Conservation (phyloP, 192 early-diverging fungal species). For the Entomortierella lignicola region DNA sequence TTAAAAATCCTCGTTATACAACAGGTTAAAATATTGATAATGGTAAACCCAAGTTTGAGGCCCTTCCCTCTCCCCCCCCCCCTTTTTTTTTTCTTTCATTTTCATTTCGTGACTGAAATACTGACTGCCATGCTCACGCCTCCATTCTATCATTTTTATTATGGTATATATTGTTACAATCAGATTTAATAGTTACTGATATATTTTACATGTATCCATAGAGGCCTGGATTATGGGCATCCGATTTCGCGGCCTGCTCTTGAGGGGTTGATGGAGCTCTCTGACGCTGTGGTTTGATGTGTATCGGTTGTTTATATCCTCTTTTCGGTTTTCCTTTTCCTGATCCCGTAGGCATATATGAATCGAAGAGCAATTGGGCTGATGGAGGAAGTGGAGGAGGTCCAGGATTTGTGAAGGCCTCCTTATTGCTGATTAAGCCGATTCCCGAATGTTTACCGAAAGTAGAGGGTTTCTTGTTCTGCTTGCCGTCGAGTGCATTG, state of each 20-base stretch:
- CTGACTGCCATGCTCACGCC: too few relatives aligned
- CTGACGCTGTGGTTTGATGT: not conserved
- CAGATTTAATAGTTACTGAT: not conserved
- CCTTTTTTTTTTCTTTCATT: too few relatives aligned
- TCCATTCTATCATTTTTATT: not conserved
- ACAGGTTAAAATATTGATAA: too few relatives aligned
- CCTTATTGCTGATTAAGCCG: not conserved
- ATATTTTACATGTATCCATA: conserved; percentile 36
- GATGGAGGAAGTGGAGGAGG: conserved; percentile 15
- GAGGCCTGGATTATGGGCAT: not conserved
- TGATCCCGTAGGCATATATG: not conserved
- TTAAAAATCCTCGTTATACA: too few relatives aligned
- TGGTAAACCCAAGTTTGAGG: too few relatives aligned
- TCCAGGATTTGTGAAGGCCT: conserved; percentile 8
- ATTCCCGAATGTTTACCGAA: not conserved
- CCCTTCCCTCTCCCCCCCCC: too few relatives aligned
- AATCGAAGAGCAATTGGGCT: not conserved
- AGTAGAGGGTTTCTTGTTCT: not conserved
- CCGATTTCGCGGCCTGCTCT: not conserved
- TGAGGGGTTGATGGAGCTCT: not conserved
- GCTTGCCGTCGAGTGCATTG: not conserved
- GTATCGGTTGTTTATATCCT: conserved; percentile 5
- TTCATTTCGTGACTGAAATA: too few relatives aligned
- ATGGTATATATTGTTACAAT: not conserved
- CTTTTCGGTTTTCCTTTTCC: not conserved